Base-by-base conservation (phyloP, 192 early-diverging fungal species). In the Backusella mclennaniae region DNA sequence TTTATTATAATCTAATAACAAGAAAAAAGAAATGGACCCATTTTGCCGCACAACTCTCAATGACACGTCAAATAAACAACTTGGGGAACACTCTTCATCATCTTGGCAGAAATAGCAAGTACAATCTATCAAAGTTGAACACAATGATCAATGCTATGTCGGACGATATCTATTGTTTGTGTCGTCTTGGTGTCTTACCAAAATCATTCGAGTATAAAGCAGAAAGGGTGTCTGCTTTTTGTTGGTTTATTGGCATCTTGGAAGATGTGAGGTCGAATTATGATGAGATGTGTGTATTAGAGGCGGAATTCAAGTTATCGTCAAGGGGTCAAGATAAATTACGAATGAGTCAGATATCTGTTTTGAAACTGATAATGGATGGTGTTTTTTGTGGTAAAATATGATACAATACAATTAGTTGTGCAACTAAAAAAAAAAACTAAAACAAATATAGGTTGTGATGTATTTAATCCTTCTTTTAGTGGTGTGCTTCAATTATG, bases 161-260 rank as follows among this genome's bases (percentile, higher is more conserved):
- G 14, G 94, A 95, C 78, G 92, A 95, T 69, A 80, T 94, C 38
- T 90, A 88, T 69, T 94, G 92, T 59, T 76, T 93, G 3, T 85
- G 85, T 44, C 93, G 92, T 53, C 82, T 95, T 67, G 91, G 89
- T 15, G 74, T 91, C 8, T 41, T 95, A 15, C 83, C 84, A 70
- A 83, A 87, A 63, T 69, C 56, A 12, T 82, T 87, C 66, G 70
- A 83, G 11, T 86, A 89, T 68, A 81, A 80, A 49, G 83, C 86
- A 5, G 90, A 91, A 26, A 85, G 87, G 4, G 79, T 86, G 68
- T 90, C 92, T 31, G 89, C 89, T 73, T 82, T 85, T 44, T 81
- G 89, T 26, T 95, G 94, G 94, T 92, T 89, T 81, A 33, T 88
- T 7, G 85, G 81, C 26, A 94, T 94, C 31, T 84, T 87, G 69